Conservation (phyloP, 2,329 filamentous ascomycete species). For the Fusarium heterosporum region DNA sequence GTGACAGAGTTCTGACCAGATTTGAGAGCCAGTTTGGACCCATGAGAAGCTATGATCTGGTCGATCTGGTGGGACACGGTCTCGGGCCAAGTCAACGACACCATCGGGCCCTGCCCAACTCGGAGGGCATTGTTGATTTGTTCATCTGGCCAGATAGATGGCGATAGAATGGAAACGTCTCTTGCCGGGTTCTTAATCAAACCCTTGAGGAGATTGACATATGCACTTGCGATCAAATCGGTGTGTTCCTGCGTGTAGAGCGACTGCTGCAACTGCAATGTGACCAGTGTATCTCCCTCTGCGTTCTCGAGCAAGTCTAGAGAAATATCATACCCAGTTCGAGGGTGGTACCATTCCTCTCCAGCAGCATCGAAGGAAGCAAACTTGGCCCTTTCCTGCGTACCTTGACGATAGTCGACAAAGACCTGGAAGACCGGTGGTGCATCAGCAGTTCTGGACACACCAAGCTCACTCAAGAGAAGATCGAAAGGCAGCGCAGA, state of each 20-base stretch:
- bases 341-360: neutral
- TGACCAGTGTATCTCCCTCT: neutral
- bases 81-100: neutral
- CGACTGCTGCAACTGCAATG: neutral
- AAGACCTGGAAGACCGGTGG: conserved; percentile 5
- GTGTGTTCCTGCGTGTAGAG: neutral
- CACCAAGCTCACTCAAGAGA: neutral
- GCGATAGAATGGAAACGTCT: no score
- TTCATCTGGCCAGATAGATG: neutral
- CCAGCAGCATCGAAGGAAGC: neutral
- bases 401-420: neutral
- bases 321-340: neutral
- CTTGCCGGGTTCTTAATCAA: neutral
- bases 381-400: neutral
- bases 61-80: neutral
- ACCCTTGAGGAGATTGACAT: neutral
- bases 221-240: neutral
- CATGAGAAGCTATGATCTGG: neutral
- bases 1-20: neutral
- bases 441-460: neutral
- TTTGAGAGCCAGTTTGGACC: neutral
- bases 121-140: neutral
- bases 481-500: neutral
- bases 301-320: neutral
- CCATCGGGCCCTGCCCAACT: neutral